Base-by-base conservation (phyloP, 1,284 basidiomycete species). In the Coniferiporia weirii region DNA sequence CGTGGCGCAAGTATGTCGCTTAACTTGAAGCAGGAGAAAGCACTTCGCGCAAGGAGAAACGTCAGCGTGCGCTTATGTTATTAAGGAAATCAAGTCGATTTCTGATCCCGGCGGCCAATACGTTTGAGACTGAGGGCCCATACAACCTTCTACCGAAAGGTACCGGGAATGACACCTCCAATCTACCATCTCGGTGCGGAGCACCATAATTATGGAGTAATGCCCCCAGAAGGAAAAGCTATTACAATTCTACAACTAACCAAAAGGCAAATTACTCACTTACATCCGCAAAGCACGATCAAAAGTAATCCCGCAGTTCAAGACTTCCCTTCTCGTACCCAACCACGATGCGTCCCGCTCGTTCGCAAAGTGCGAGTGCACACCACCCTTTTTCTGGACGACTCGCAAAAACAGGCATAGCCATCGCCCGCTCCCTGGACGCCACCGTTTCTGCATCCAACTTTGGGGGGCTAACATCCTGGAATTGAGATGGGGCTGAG, bases 291-390 rank as follows among this genome's bases (percentile, higher is more conserved):
- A 12, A n/a, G 40, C 40, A n/a, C 40, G 12, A 43, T 61, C 46
- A 61, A 54, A 52, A 58, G 64, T 82, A 84, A 54, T 82, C 77
- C 43, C 79, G 72, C 47, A 88, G 63, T 1, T 73, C 70, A 53
- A 88, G 79, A 43, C 67, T 65, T 9, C 84, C 85, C 57, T 77
- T 73, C 15, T 68, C 68, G 45, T 72, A 72, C 32, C 83, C 84
- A 45, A 86, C 64, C 1, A 79, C 84, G 49, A 88, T 76, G 47
- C 74, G 74, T 13, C 86, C 85, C 50, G 82, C 78, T 20, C 79
- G 75, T 62, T 89, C 86, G 57, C 82, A 76, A 57, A 87, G 66
- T 12, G 80, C 81, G 47, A 87, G 54, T 27, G 72, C 69, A 22
- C 71, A 73, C 84, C 84, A 87, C 20, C 68, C 67, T 54, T 83